phyloP scores from a whole-genome alignment of 176 grass and related monocot species.

The Stipa capillata region DNA sequence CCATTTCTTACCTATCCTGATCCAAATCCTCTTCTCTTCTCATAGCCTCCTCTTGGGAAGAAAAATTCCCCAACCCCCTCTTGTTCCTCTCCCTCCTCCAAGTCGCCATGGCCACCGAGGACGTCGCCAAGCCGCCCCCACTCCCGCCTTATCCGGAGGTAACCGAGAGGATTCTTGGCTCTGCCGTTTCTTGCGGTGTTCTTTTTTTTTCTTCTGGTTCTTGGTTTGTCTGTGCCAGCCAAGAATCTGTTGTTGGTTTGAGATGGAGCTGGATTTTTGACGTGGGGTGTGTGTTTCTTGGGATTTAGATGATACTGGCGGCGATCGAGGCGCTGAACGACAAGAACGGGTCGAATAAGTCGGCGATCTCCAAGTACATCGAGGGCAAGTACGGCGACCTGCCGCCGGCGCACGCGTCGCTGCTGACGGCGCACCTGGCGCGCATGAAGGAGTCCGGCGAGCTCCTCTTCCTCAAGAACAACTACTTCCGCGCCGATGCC shows the following conservation, averaged over 20 bases:
- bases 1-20: constrained; percentile 49
- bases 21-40: constrained; percentile 28
- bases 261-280: not conserved
- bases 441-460: constrained; percentile 90
- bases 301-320: constrained; percentile 64
- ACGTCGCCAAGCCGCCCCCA: constrained; percentile 33
- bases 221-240: not conserved
- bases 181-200: not conserved
- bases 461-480: constrained; percentile 72
- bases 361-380: constrained; percentile 79
- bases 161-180: not conserved
- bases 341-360: constrained; percentile 71
- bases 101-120: constrained; percentile 53
- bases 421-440: constrained; percentile 80
- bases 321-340: constrained; percentile 56
- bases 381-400: constrained; percentile 59
- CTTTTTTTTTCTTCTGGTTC: not conserved
- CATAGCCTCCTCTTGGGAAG: constrained; percentile 12
- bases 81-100: not conserved
- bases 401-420: constrained; percentile 52
- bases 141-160: constrained; percentile 88
- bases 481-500: constrained; percentile 49
- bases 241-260: not conserved
- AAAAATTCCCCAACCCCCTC: constrained; percentile 2
- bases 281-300: not conserved